Evolutionary conservation across 352 stramenopile genomes (phyloP).

Genomic region (Blastocystis sp.): DNA sequence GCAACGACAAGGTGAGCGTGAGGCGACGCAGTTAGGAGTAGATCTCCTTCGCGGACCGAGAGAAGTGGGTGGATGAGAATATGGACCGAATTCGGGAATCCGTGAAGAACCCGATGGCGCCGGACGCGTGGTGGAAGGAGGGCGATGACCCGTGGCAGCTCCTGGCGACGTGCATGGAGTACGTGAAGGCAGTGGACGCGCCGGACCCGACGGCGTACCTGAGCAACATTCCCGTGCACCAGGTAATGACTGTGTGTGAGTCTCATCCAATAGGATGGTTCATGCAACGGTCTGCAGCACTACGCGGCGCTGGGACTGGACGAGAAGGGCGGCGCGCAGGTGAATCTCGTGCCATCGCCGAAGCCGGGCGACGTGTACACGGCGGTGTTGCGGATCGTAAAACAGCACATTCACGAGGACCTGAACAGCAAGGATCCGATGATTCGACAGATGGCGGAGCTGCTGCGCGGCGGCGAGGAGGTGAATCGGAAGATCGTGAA

Average conservation of each 20-base stretch:
- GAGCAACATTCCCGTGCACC: slow-evolving; percentile 93
- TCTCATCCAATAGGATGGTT: slow-evolving; percentile 85
- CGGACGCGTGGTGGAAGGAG: slow-evolving; percentile 90
- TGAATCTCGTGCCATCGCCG: slow-evolving; percentile 93
- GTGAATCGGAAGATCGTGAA: slow-evolving; percentile 91
- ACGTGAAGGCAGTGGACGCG: slow-evolving; percentile 87
- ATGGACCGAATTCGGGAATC: slow-evolving; percentile 89
- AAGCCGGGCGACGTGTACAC: slow-evolving; percentile 96
- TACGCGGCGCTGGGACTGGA: slow-evolving; percentile 97
- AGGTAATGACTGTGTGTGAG: slow-evolving; percentile 74
- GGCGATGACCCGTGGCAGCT: slow-evolving; percentile 97
- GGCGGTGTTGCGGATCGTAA: slow-evolving; percentile 86
- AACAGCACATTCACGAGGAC: slow-evolving; percentile 83
- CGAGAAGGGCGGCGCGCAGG: slow-evolving; percentile 87
- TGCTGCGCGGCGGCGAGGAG: slow-evolving; percentile 79
- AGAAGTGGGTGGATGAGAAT: slow-evolving; percentile 90
- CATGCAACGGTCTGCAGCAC: slow-evolving; percentile 98
- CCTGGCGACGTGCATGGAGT: slow-evolving; percentile 93
- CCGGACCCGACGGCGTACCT: slow-evolving; percentile 90
- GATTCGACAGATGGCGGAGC: slow-evolving; percentile 59
- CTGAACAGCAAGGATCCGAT: slow-evolving; percentile 62
- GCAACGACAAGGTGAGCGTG: slow-evolving; percentile 79
- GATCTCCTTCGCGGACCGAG: slow-evolving; percentile 94
- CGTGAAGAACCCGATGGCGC: slow-evolving; percentile 87
- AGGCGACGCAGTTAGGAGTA: slow-evolving; percentile 71